phyloP scores from a whole-genome alignment of 2,329 filamentous ascomycete species.

The Exophiala sp. region DNA sequence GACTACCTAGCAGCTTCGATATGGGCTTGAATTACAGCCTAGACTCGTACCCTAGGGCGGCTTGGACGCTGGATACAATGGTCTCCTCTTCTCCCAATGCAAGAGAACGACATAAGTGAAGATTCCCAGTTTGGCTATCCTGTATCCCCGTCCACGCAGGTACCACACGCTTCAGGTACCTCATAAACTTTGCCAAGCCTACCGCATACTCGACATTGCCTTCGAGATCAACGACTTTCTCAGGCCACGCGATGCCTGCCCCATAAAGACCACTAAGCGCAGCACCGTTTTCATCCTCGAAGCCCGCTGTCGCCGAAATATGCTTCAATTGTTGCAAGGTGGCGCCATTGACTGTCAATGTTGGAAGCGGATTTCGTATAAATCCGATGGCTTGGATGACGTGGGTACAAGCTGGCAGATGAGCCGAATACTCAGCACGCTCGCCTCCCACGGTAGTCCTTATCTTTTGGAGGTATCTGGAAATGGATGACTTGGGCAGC shows the following conservation, averaged over 20 bases:
- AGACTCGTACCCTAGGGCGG: too few relatives aligned
- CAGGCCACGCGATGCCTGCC: slow-evolving; percentile 62
- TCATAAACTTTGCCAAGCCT: slow-evolving; percentile 64
- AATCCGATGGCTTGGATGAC: slow-evolving; percentile 60
- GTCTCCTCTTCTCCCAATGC: not conserved
- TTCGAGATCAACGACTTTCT: slow-evolving; percentile 57
- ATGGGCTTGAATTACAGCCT: too few relatives aligned
- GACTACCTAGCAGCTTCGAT: too few relatives aligned
- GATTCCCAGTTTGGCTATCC: not conserved
- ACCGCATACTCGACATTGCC: slow-evolving; percentile 61
- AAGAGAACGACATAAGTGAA: not conserved
- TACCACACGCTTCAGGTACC: slow-evolving; percentile 55
- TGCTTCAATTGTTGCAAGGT: slow-evolving; percentile 32
- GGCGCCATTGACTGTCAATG: slow-evolving; percentile 38
- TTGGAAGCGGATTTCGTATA: slow-evolving; percentile 48
- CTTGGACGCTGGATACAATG: not conserved
- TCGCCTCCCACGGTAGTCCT: not conserved
- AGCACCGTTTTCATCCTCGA: slow-evolving; percentile 43
- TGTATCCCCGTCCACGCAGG: slow-evolving; percentile 48
- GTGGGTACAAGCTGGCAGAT: slow-evolving; percentile 47
- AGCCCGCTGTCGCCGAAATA: slow-evolving; percentile 42
- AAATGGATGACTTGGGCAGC: slow-evolving; percentile 45
- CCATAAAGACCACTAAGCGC: slow-evolving; percentile 54
- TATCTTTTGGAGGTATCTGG: slow-evolving; percentile 30
- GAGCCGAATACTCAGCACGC: slow-evolving; percentile 31